These are phyloP conservation scores for Yamadazyma sp. DNA, from an alignment of 805 yeast genomes.

Conservation along the genomic window DNA sequence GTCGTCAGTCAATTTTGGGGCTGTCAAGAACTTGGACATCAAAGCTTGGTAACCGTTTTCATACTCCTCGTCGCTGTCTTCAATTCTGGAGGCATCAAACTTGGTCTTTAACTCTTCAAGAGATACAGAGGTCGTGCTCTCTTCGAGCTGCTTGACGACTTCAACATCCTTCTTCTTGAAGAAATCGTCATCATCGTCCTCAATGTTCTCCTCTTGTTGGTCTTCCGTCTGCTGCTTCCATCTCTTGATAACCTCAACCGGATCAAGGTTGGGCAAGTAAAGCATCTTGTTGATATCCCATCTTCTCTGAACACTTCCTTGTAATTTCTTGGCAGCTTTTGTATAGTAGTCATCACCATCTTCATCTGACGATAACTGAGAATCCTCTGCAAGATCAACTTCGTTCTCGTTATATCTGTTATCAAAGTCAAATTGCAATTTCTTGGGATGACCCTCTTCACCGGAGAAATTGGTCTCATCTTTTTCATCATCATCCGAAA, in stretches of 20 bases:
- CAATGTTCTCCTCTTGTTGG: slow-evolving; percentile 42
- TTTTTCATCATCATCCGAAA: slow-evolving; percentile 45
- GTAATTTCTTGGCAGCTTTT: slow-evolving; percentile 59
- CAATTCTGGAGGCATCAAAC: slow-evolving; percentile 38
- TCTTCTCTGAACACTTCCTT: slow-evolving; percentile 50
- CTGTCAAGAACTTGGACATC: slow-evolving; percentile 50
- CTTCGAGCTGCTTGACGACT: slow-evolving; percentile 27
- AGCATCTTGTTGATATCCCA: slow-evolving; percentile 84
- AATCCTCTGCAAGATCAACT: slow-evolving; percentile 47
- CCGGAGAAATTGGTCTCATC: no score
- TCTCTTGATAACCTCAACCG: slow-evolving; percentile 67
- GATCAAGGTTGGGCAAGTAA: slow-evolving; percentile 74
- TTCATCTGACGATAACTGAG: slow-evolving; percentile 44
- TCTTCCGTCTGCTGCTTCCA: slow-evolving; percentile 59
- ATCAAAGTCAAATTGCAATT: slow-evolving; percentile 50
- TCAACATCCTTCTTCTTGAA: slow-evolving; percentile 47
- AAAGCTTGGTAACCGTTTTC: slow-evolving; percentile 42
- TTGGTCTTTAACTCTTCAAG: slow-evolving; percentile 46
- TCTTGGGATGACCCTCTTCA: slow-evolving; percentile 37
- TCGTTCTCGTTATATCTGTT: slow-evolving; percentile 34
- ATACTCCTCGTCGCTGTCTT: slow-evolving; percentile 36
- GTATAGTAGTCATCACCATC: slow-evolving; percentile 40
- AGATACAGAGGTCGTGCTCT: slow-evolving; percentile 31
- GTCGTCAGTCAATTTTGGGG: slow-evolving; percentile 45
- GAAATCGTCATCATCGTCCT: slow-evolving; percentile 52